phyloP scores from a whole-genome alignment of 1,139 yeast genomes.

The Zygotorulaspora mrakii region DNA sequence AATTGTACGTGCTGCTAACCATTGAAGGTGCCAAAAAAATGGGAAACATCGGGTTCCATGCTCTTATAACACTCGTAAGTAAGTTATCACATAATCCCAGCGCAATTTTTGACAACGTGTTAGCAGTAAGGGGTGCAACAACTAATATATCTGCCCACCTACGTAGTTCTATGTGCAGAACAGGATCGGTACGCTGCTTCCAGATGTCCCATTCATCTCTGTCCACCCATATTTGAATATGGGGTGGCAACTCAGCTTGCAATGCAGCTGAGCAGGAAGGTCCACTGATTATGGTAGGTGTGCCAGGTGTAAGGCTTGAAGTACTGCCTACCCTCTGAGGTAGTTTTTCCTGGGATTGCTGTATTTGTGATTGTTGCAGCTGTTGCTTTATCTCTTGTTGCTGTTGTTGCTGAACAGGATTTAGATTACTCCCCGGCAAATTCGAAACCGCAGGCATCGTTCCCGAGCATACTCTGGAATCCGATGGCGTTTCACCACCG shows the following conservation, averaged over 20 bases:
- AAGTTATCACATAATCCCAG: slow-evolving; percentile 90
- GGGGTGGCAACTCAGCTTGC: slow-evolving; percentile 51
- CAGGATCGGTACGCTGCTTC: slow-evolving; percentile 84
- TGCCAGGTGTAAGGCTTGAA: slow-evolving; percentile 9
- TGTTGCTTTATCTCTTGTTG: slow-evolving; percentile 13
- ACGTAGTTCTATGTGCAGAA: slow-evolving; percentile 84
- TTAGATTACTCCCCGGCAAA: slow-evolving; percentile 1
- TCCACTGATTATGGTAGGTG: slow-evolving; percentile 8
- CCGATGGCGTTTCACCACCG: slow-evolving; percentile 10
- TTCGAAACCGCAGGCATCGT: slow-evolving; percentile 5
- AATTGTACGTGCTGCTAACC: slow-evolving; percentile 95
- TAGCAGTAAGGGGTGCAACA: slow-evolving; percentile 91
- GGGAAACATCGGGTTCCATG: slow-evolving; percentile 90
- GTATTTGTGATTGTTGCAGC: slow-evolving; percentile 5
- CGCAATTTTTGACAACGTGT: slow-evolving; percentile 84
- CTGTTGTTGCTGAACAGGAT: slow-evolving; percentile 14
- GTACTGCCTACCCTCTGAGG: slow-evolving; percentile 13
- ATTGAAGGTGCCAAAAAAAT: slow-evolving; percentile 92
- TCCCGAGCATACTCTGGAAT: slow-evolving; percentile 13
- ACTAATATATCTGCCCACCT: slow-evolving; percentile 94
- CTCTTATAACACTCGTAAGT: slow-evolving; percentile 74
- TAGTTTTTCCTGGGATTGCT: slow-evolving; percentile 4
- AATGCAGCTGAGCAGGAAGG: slow-evolving; percentile 17
- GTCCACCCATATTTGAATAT: slow-evolving; percentile 79
- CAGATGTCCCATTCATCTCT: slow-evolving; percentile 90